Percentiles rank a stretch among this genome's conserved stretches.
Conservation (phyloP, 2,329 filamentous ascomycete species). For the Chaetothyriales sp. region DNA sequence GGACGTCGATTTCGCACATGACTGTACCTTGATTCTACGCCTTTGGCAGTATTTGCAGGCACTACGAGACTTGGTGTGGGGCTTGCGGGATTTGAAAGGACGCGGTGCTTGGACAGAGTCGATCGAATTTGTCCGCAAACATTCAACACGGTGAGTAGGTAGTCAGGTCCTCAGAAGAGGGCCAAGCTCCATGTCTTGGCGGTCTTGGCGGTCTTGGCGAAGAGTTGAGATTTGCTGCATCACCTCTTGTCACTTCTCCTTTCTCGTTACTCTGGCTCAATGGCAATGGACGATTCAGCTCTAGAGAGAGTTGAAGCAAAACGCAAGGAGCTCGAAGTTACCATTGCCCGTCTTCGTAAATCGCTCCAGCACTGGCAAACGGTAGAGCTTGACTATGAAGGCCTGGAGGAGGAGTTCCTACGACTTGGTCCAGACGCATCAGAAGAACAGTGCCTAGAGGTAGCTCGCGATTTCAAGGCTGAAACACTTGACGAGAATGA, state of each 20-base stretch:
- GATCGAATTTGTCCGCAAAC: neutral
- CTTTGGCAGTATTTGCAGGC: too few species aligned
- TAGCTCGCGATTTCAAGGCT: constrained; percentile 32
- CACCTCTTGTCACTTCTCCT: neutral
- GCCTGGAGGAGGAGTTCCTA: constrained; percentile 68
- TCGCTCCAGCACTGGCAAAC: constrained; percentile 77
- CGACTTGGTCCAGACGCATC: constrained; percentile 37
- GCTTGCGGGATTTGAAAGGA: too few species aligned
- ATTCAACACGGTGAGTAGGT: too few species aligned
- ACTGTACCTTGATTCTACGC: too few species aligned
- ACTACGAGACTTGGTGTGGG: too few species aligned
- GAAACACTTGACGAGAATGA: constrained; percentile 36
- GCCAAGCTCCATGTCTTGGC: too few species aligned
- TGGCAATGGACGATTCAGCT: constrained; percentile 31
- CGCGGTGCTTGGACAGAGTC: too few species aligned
- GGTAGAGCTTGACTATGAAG: constrained; percentile 85
- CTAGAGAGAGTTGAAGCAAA: constrained; percentile 62
- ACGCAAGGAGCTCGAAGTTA: constrained; percentile 60
- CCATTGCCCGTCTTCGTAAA: constrained; percentile 57
- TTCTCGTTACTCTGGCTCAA: neutral
- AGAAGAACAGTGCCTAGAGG: constrained; percentile 41
- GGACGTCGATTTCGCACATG: too few species aligned
- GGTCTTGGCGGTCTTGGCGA: too few species aligned
- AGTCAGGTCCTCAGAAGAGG: too few species aligned
- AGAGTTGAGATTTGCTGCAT: too few species aligned